Base-by-base conservation (phyloP, 768 basidiomycete genomes). In the Tylopilus sp. region DNA sequence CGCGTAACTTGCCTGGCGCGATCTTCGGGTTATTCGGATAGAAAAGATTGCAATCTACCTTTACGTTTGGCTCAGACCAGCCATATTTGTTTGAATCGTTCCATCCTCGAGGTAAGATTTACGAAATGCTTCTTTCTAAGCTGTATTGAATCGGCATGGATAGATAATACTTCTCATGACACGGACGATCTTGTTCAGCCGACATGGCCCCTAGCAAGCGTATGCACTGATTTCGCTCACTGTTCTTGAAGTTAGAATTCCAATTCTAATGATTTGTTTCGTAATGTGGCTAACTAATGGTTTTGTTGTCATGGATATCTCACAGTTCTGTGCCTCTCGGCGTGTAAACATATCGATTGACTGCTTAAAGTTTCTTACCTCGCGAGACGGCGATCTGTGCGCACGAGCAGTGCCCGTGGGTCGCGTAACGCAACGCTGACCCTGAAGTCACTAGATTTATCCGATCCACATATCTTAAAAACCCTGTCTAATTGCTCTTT, bases 381-480 rank as follows among this genome's bases (percentile, higher is more conserved):
- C 33, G 8, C 12, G 39, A 35, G n/a, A n/a, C 30, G 35, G 36
- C 13, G 7, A 47, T 41, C 38, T 33, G 11, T 42, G 11, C 8
- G 11, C n/a, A 46, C 22, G 31, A 25, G 17, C 25, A 21, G 9
- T 7, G 10, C 17, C 23, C 26, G 31, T 4, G 3, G 30, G 26
- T 36, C 33, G 33, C 33, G 45, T 44, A 40, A 45, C 13, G 36
- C 38, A 28, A 10, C 48, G 23, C 44, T 10, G n/a, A 31, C 36
- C 40, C 31, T 4, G 13, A 33, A 22, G 9, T 25, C 18, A 7
- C 10, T 40, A 10, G 7, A 17, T 13, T 12, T n/a, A 40, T 46
- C 22, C 6, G 22, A 22, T 36, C 23, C n/a, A 22, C 22, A 25
- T n/a, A 15, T 26, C 51, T 53, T 57, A 53, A 53, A n/a, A 53